Evolutionary conservation across 1,139 yeast species (phyloP), one percentile per base, ranked within the genome.

Genomic region (Suhomyces terraborum): DNA sequence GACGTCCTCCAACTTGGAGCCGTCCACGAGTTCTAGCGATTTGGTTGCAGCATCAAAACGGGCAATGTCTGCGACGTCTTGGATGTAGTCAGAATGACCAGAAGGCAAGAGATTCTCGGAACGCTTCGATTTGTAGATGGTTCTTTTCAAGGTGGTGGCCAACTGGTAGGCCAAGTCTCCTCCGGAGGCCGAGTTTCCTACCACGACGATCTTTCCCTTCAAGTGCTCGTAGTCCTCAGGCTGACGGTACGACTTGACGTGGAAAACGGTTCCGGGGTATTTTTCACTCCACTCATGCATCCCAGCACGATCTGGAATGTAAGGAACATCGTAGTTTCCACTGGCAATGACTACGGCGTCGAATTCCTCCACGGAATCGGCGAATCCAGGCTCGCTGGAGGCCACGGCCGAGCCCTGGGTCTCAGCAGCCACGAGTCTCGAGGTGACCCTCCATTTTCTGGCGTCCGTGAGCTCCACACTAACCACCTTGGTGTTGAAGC

Each of bases 121-220:
- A 39, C 78, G 54, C 31, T 65, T 66, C 45, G 82, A 77, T 50
- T 76, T 71, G 56, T 72, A 75, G 12, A 79, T 66, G 21, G 55
- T 55, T 34, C 62, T 55, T 4, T 60, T 50, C 26, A 77, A 68
- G 2, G 56, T 56, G 4, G 66, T 62, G 2, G 73, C 69, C 25
- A 77, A 47, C 54, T 82, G 86, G 44, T 67, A 69, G 1, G 81
- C 73, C 39, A 82, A 66, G 52, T 82, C 88, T 8, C 73, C 66
- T 1, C 84, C 87, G 5, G 84, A 78, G 9, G 84, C 80, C 1
- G 82, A 78, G 49, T 77, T 78, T 1, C 88, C 88, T 4, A 82
- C 72, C 9, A 82, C 74, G 26, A 82, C 58, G 17, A 81, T 75
- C 26, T 55, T 51, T 3, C 60, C 62, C 21, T 60, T 68, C 45